Evolutionary conservation across 2,329 filamentous ascomycete species (phyloP), one percentile per base, ranked within the genome.

Genomic region (Xylariales sp.): DNA sequence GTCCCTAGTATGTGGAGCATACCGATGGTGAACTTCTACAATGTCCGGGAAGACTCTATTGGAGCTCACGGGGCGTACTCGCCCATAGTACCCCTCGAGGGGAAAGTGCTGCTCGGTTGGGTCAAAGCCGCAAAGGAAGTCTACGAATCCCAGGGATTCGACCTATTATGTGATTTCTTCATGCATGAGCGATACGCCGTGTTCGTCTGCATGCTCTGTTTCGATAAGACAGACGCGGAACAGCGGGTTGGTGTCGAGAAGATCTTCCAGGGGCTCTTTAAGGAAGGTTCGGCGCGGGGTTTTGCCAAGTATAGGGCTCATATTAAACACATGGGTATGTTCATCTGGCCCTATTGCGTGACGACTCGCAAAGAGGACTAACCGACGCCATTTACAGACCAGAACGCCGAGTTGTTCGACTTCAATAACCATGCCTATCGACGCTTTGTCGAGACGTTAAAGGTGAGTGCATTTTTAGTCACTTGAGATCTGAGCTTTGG

Each of bases 101-200:
- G 82, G 0, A 80, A 79, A 62, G 74, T 76, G 10, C 75, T 83
- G 49, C 69, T 82, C 6, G 79, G 80, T 34, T 84, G 82, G 82
- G 79, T 81, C 39, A 77, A 66, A 65, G 78, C 75, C 0, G 80
- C 81, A 43, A 81, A 82, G 69, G 76, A 73, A 23, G 76, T 82
- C n/a, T 83, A 80, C 63, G 81, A 83, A 65, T 75, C 76, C 7
- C 77, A 82, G 36, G 78, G 77, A 0, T 81, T 83, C 57, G 83
- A 85, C 67, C 72, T 83, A 28, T 78, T 82, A 67, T 82, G 81
- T 67, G 83, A 84, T 64, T 84, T 84, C 74, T 84, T 84, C 75
- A 82, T 85, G 81, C 79, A 83, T 56, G 81, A 84, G 67, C 75
- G 81, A 1, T 81, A 83, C 54, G 80, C 82, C 8, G 81, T 84